These are phyloP conservation scores for Pugionium cornutum DNA, from an alignment of 345 rosid genomes.

Conservation along the genomic window DNA sequence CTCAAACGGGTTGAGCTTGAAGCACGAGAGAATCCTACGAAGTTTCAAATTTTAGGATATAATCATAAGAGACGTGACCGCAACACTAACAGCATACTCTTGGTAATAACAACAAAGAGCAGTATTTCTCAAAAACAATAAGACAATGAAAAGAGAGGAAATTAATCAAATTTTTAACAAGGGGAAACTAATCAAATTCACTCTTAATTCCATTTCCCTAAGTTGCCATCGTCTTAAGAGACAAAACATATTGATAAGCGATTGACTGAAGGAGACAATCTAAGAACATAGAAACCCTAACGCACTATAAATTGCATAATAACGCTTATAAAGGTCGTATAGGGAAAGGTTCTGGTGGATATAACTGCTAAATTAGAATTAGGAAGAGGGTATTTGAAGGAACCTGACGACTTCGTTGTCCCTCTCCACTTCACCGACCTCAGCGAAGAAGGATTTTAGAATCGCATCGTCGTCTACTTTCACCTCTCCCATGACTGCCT, in stretches of 20 bases:
- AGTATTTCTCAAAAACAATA: too few relatives aligned
- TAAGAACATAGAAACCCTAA: constrained; percentile 42
- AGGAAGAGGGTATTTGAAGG: constrained; percentile 17
- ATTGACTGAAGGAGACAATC: not conserved
- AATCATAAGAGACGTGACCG: constrained; percentile 2
- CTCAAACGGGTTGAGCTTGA: constrained; percentile 96
- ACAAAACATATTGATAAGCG: not conserved
- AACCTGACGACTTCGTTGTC: constrained; percentile 96
- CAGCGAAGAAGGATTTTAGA: constrained; percentile 91
- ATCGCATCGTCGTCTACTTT: constrained; percentile 69
- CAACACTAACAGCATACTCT: constrained; percentile 4
- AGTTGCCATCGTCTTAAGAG: not conserved
- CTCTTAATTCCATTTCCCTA: not conserved
- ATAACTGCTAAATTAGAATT: not conserved
- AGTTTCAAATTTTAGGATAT: not conserved
- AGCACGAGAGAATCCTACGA: constrained; percentile 90
- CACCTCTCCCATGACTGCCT: constrained; percentile 53
- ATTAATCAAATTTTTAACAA: constrained; percentile 9
- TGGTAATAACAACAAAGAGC: not conserved
- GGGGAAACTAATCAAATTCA: too few relatives aligned
- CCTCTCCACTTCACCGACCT: constrained; percentile 93
- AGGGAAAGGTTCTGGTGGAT: not conserved
- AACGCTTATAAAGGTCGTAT: not conserved
- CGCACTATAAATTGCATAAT: not conserved
- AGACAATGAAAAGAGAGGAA: not conserved